Conservation (phyloP, 2,329 filamentous ascomycete species). For the Fusarium concolor region DNA sequence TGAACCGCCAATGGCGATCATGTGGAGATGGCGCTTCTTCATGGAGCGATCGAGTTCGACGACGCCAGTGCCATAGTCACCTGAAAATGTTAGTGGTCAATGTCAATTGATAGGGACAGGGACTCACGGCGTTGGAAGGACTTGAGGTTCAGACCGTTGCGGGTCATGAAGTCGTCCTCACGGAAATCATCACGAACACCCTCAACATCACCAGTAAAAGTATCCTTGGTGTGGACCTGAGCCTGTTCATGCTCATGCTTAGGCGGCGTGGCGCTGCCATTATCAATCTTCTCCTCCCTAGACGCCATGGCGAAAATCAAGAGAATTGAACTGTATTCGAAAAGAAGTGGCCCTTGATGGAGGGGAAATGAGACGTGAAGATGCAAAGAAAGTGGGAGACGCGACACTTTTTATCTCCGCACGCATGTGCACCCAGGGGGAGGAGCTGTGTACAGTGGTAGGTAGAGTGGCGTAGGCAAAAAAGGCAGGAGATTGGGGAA, state of each 20-base stretch:
- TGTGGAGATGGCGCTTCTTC: conserved; percentile 69
- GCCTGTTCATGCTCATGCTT: conserved; percentile 7
- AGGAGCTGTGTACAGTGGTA: too few species aligned
- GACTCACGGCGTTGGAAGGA: conserved; percentile 44
- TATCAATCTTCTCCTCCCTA: conserved; percentile 42
- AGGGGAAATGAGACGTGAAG: background rate
- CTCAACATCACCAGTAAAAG: background rate
- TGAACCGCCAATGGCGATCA: conserved; percentile 72
- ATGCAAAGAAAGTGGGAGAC: background rate
- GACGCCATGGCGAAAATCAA: conserved; percentile 14
- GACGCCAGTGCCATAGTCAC: conserved; percentile 43
- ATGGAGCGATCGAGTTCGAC: conserved; percentile 60
- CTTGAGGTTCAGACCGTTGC: conserved; percentile 44
- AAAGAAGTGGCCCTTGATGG: background rate
- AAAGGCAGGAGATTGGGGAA: conserved; percentile 39
- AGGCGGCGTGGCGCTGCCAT: conserved; percentile 29
- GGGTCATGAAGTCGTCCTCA: conserved; percentile 46
- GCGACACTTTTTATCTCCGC: conserved; percentile 30
- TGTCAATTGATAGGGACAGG: too few species aligned
- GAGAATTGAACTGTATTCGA: background rate
- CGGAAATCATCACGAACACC: conserved; percentile 39
- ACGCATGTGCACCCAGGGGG: background rate
- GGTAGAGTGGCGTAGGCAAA: conserved; percentile 33
- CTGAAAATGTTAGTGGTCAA: conserved; percentile 28
- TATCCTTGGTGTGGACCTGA: conserved; percentile 22